Evolutionary conservation across 306 rosid species (phyloP), one percentile per base, ranked within the genome.

Genomic region (Rosa multiflora): DNA sequence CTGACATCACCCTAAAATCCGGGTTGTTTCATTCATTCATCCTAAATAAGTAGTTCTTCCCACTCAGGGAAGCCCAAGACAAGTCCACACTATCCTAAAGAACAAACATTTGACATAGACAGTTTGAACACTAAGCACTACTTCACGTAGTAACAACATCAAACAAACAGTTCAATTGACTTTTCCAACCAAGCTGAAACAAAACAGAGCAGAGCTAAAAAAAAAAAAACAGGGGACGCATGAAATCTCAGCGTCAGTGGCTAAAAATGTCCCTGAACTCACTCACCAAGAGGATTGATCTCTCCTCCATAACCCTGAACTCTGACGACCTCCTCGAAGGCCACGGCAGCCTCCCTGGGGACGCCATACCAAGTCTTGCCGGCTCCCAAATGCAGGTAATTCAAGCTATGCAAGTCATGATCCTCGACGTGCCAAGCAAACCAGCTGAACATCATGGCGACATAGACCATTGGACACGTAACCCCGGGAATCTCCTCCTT

Each of bases 361-460:
- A 96, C 97, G 0, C 99, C 99, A 43, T 96, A 96, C 99, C 99
- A 96, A 1, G 99, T 96, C 84, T 96, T 96, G 12, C 93, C 93
- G 0, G 99, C 93, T 21, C 99, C 99, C 93, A 89, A 86, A 63
- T 96, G 98, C 80, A 93, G 79, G 80, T 93, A 96, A 84, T 96
- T 96, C 81, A 96, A 84, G 82, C 99, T 96, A 69, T 96, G 99
- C 87, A 96, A 74, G 88, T 96, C 99, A 78, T 96, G 99, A 75
- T 96, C 99, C 89, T 96, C 99, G 17, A 91, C 99, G 72, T 96
- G 99, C 99, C 99, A 96, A 56, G 99, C 99, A 72, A 96, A 96
- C 99, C 99, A 96, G 79, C 99, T 96, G 77, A 96, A 96, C 82
- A 96, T 64, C 99, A 96, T 96, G 15, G 99, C 99, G 15, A 96